Base-by-base conservation (phyloP, 2,329 filamentous ascomycete species). In the Stagonosporopsis chrysanthemi region DNA sequence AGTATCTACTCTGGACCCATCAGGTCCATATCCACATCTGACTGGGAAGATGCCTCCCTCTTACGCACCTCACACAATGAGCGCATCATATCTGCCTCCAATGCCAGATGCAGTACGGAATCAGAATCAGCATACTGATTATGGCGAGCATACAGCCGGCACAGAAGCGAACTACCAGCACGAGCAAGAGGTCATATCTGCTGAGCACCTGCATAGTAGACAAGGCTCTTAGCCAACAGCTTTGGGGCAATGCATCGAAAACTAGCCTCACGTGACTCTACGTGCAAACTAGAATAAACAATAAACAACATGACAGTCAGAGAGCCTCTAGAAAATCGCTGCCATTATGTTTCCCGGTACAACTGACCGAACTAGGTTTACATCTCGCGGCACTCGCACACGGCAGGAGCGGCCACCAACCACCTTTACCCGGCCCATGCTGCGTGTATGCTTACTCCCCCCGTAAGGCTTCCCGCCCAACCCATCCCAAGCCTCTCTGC, bases 21-120 rank as follows among this genome's bases (percentile, higher is more conserved):
- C 17, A 14, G 40, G 47, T 2, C 40, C 47, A 23, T 50, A 47
- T 24, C 35, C 58, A 8, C 36, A 57, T 12, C 24, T 44, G 5
- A 56, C 44, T 7, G 45, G 48, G n/a, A 29, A 31, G 29, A 52
- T 41, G 38, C 52, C 49, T 26, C 36, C 48, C 1, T 49, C 48
- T 15, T 57, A 57, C 22, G 36, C 48, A 24, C 44, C 48, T 31
- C 48, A 48, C 11, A 26, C 26, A 19, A 44, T 19, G 22, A 57
- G 39, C n/a, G 43, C 39, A 44, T 40, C 54, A 28, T 22, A 49
- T 9, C 19, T 49, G n/a, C 49, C 48, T 52, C 39, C 54, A n/a
- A 44, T 43, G 42, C 24, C 48, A 7, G 43, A 52, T 44, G 23
- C 43, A 35, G 54, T 48, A 17, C 31, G 6, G 8, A 15, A n/a